Evolutionary conservation across 2,329 filamentous ascomycete genomes (phyloP), one percentile per base, ranked within the genome.

Genomic region (Hymenoscyphus albidus): DNA sequence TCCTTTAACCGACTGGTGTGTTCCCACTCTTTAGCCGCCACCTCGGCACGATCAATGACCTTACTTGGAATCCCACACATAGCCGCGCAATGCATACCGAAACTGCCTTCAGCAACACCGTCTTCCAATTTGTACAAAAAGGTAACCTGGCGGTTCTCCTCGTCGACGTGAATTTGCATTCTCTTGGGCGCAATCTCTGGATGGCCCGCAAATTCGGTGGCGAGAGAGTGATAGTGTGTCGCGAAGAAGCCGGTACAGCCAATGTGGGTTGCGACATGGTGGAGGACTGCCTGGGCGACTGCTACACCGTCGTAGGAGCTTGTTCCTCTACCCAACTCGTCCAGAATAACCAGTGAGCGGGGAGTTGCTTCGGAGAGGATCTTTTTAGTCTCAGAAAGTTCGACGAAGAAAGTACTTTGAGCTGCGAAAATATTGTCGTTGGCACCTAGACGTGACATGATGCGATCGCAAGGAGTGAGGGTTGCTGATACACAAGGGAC

Each of bases 401-500:
- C 95, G 35, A 99, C 94, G 74, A 99, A 98, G 82, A 99, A 99
- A 2, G 95, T 99, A 14, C 92, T 96, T 77, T 99, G 95, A 0
- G 94, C 92, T 1, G 94, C 95, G 75, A 99, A 98, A 72, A 99
- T 99, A 77, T 98, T 98, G 85, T 99, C 95, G 74, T 98, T 97
- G 58, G 95, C 95, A 10, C 95, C 95, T 0, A 99, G 86, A 57
- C 95, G 92, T 10, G 94, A 98, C 95, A 99, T 99, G 81, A 99
- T 98, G 62, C 95, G 91, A 76, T 99, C 95, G 2, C 96, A 88
- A 0, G 95, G 94, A 0, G 94, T 98, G 56, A 99, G 83, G 2
- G 84, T 87, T 0, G 95, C 95, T 2, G 88, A 92, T 18, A 84
- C 82, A 65, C 92, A 93, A 1, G 95, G 95, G 1, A 99, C 87